phyloP scores from a whole-genome alignment of 805 yeast genomes.

The fission yeast (Schizosaccharomyces pombe) region DNA sequence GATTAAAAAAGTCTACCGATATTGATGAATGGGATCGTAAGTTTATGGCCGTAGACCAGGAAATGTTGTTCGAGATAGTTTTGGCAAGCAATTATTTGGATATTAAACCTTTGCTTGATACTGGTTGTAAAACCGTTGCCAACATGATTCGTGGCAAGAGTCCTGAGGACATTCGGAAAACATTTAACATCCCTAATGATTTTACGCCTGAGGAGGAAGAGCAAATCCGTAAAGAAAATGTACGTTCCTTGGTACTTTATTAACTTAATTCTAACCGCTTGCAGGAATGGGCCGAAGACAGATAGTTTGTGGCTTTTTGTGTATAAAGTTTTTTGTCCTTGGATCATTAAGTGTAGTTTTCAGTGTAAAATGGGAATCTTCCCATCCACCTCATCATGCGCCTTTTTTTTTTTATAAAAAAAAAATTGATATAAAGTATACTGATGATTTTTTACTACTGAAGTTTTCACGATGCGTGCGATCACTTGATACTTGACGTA shows the following conservation, averaged over 20 bases:
- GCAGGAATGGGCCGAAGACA: constrained; percentile 23
- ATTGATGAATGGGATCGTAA: constrained; percentile 91
- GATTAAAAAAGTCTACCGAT: constrained; percentile 46
- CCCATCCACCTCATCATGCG: no score
- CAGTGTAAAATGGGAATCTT: not conserved
- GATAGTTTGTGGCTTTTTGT: constrained; percentile 10
- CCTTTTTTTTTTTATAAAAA: no score
- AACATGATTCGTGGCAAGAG: constrained; percentile 25
- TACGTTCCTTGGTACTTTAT: not conserved
- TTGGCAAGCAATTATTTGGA: constrained; percentile 25
- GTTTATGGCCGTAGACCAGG: constrained; percentile 74
- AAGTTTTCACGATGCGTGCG: no score
- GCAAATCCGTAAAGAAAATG: constrained; percentile 20
- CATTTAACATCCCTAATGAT: constrained; percentile 23
- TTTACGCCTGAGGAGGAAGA: constrained; percentile 27
- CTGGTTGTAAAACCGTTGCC: constrained; percentile 27
- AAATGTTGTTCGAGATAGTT: constrained; percentile 26
- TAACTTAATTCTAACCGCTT: not conserved
- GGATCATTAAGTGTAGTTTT: not conserved
- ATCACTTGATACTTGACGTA: no score
- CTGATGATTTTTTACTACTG: no score
- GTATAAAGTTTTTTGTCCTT: no score
- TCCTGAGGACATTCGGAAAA: constrained; percentile 24
- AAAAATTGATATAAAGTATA: no score
- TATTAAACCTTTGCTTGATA: constrained; percentile 23